phyloP scores from a whole-genome alignment of 2,329 filamentous ascomycete species.

The Phialophora tarda region DNA sequence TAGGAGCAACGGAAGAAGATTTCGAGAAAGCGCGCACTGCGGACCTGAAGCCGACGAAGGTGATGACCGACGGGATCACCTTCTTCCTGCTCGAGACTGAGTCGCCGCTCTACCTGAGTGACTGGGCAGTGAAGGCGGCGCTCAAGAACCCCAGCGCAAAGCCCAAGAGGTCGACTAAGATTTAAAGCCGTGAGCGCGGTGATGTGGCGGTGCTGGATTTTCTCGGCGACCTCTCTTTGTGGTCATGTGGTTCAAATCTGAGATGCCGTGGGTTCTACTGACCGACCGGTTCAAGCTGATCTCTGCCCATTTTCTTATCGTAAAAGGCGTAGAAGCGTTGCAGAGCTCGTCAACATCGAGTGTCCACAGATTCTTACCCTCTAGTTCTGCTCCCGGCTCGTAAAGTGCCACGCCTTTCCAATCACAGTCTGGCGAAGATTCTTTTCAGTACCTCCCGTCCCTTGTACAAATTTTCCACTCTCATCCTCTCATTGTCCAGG shows the following conservation, averaged over 20 bases:
- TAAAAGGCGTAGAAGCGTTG: not conserved
- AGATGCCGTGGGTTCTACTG: not conserved
- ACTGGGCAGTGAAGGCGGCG: constrained; percentile 26
- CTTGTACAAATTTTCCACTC: constrained; percentile 85
- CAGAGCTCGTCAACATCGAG: not conserved
- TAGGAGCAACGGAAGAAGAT: constrained; percentile 5
- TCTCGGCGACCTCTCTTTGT: not conserved
- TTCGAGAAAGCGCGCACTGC: constrained; percentile 17
- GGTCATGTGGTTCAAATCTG: not conserved
- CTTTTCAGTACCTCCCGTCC: constrained; percentile 88
- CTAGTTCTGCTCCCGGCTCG: not conserved
- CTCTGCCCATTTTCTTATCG: not conserved
- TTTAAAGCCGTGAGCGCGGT: not conserved
- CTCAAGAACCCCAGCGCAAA: not conserved
- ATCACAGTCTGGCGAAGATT: constrained; percentile 65
- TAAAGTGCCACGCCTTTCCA: not conserved
- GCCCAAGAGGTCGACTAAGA: not conserved
- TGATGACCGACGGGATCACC: constrained; percentile 26
- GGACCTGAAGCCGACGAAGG: constrained; percentile 20
- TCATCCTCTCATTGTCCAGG: constrained; percentile 91
- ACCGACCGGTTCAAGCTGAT: not conserved
- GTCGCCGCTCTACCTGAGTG: constrained; percentile 25
- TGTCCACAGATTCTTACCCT: not conserved
- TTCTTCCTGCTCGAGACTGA: constrained; percentile 34
- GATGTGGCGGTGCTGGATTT: not conserved